phyloP scores from a whole-genome alignment of 2,329 filamentous ascomycete species.

The Alternaria longipes region DNA sequence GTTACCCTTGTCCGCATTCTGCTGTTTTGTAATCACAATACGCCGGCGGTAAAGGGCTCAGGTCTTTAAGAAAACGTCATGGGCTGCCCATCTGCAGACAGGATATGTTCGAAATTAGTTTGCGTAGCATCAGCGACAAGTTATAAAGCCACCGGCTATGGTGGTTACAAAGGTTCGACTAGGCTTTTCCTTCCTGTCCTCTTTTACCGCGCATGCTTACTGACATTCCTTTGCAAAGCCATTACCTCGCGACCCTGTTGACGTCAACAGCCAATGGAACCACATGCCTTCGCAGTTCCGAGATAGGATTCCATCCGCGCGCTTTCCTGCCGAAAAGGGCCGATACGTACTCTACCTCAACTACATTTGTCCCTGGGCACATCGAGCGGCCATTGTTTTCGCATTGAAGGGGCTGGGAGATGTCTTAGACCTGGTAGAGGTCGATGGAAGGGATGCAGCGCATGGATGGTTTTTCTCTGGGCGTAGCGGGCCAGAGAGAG shows the following conservation, averaged over 20 bases:
- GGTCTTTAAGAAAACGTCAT: constrained; percentile 11
- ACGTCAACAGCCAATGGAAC: constrained; percentile 62
- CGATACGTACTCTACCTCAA: constrained; percentile 71
- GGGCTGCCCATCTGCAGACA: neutral
- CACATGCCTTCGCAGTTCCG: constrained; percentile 66
- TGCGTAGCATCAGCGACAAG: neutral
- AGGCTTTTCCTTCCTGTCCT: neutral
- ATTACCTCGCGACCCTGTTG: constrained; percentile 12
- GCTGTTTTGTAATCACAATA: constrained; percentile 44
- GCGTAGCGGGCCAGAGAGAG: constrained; percentile 33
- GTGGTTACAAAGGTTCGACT: neutral
- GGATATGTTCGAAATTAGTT: constrained; percentile 8
- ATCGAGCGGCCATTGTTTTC: constrained; percentile 59
- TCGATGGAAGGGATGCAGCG: constrained; percentile 44
- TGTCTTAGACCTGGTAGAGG: constrained; percentile 59
- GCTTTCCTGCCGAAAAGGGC: constrained; percentile 66
- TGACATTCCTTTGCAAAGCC: neutral
- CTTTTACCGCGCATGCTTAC: neutral
- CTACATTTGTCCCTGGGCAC: constrained; percentile 70
- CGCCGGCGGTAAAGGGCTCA: constrained; percentile 9
- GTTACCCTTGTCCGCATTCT: constrained; percentile 18
- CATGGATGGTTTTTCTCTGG: constrained; percentile 49
- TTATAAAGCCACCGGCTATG: constrained; percentile 8
- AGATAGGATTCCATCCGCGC: constrained; percentile 62
- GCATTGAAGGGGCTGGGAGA: constrained; percentile 61